Base-by-base conservation (phyloP, 352 stramenopile genomes). In the Globisporangium abappressorium region DNA sequence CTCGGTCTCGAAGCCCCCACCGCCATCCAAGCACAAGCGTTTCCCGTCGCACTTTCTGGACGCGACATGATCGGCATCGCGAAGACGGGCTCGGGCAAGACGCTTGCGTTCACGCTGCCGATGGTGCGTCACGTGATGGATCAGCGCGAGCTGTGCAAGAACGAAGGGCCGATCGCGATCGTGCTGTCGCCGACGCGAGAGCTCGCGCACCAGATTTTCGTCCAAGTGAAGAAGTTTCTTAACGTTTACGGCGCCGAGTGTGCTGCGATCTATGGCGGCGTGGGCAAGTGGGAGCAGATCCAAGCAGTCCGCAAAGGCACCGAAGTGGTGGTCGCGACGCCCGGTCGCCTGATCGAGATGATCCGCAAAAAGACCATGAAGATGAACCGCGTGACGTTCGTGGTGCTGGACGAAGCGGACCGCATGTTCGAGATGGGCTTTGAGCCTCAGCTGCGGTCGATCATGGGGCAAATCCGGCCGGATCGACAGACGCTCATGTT, bases 11-110 rank as follows among this genome's bases (percentile, higher is more conserved):
- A 93, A 66, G 84, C 86, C 14, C 88, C 88, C 14, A 95, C 88
- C 15, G 76, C 86, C 22, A 95, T 95, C 71, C 88, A 95, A 60
- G 65, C 86, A 0, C 86, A 96, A 71, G 75, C 90, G n/a, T 88
- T 97, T 46, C 90, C 90, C 0, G 72, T 95, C 14, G 88, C 89
- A 4, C 69, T 97, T 57, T 84, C 76, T 0, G 90, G 90, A 0
- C 70, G 84, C 33, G 88, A 96, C 69, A 72, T 96, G 57, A 91
- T 96, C 59, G 88, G 77, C 34, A 97, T 95, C 57, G 95, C 96
- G 58, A 97, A 99, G 83, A 99, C 97, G 1, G 97, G 97, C 30
- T 98, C 89, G 2, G 97, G 97, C 2, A 99, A 99, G 81, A 99
- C 97, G 11, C 87, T 99, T 33, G 95, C 97, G 4, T 99, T 99